Evolutionary conservation across 306 rosid genomes (phyloP).

Genomic region (Acacia confusa): DNA sequence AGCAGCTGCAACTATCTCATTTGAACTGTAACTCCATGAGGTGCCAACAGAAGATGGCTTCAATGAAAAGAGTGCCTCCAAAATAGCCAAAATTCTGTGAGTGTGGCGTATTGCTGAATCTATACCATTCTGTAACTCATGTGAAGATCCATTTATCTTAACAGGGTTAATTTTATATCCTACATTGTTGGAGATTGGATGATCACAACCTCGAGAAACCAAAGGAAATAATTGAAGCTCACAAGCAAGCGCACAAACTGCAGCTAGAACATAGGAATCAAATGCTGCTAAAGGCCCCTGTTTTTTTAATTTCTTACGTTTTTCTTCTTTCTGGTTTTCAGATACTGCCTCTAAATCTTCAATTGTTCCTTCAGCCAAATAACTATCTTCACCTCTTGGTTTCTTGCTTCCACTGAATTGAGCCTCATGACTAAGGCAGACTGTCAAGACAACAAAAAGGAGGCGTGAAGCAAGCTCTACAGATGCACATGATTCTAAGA

Average conservation of each 20-base stretch:
- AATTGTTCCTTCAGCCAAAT: constrained; percentile 42
- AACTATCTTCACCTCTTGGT: constrained; percentile 56
- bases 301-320: constrained; percentile 52
- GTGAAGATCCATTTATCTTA: constrained; percentile 63
- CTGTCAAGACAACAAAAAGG: constrained; percentile 83
- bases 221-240: constrained; percentile 82
- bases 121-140: constrained; percentile 59
- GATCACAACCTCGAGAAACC: constrained; percentile 45
- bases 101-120: constrained; percentile 91
- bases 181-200: constrained; percentile 37
- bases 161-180: constrained; percentile 43
- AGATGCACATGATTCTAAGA: constrained; percentile 86
- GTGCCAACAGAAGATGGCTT: constrained; percentile 98
- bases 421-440: constrained; percentile 86
- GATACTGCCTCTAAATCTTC: constrained; percentile 53
- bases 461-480: constrained; percentile 85
- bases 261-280: constrained; percentile 83
- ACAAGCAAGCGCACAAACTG: constrained; percentile 88
- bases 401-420: constrained; percentile 66
- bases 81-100: constrained; percentile 81
- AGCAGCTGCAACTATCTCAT: constrained; percentile 98
- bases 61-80: constrained; percentile 88
- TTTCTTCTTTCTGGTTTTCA: constrained; percentile 47
- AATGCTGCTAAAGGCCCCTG: constrained; percentile 85
- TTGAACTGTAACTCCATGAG: constrained; percentile 96